phyloP scores from a whole-genome alignment of 1,284 basidiomycete species.

The Hypsizygus ulmarius region DNA sequence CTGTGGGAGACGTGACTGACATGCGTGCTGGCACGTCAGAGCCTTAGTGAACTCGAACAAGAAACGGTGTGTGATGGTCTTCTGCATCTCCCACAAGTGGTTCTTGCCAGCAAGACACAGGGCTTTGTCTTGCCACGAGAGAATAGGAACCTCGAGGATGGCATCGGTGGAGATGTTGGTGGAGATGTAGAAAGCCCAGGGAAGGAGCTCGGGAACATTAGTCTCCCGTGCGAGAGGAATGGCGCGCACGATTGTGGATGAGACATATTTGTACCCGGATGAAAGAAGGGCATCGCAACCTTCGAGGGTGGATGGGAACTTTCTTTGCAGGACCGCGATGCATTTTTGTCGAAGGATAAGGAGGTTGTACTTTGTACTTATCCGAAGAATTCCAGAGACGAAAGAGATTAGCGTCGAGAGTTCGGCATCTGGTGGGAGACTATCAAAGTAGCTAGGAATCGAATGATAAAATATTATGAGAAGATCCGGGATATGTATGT shows the following conservation, averaged over 20 bases:
- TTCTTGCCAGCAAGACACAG: slow-evolving; percentile 37
- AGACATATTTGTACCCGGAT: slow-evolving; percentile 31
- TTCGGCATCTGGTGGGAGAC: slow-evolving; percentile 27
- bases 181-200: slow-evolving; percentile 42
- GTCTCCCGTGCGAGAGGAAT: slow-evolving; percentile 37
- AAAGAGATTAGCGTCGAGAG: slow-evolving; percentile 32
- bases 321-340: slow-evolving; percentile 34
- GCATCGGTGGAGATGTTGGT: slow-evolving; percentile 33
- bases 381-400: slow-evolving; percentile 36
- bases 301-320: slow-evolving; percentile 35
- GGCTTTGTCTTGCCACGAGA: slow-evolving; percentile 39
- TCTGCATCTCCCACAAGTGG: slow-evolving; percentile 35
- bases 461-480: background rate
- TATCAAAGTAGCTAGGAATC: slow-evolving; percentile 34
- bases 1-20: slow-evolving; percentile 16
- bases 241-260: slow-evolving; percentile 34
- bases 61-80: slow-evolving; percentile 31
- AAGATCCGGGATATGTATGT: background rate
- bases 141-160: slow-evolving; percentile 29
- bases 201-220: slow-evolving; percentile 36
- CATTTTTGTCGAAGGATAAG: slow-evolving; percentile 35
- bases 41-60: slow-evolving; percentile 31
- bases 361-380: slow-evolving; percentile 40
- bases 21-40: slow-evolving; percentile 23
- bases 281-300: slow-evolving; percentile 35